Percentiles rank a stretch among this genome's conserved stretches.
Conservation (phyloP, 2,329 filamentous ascomycete species). For the Curvularia sp. region DNA sequence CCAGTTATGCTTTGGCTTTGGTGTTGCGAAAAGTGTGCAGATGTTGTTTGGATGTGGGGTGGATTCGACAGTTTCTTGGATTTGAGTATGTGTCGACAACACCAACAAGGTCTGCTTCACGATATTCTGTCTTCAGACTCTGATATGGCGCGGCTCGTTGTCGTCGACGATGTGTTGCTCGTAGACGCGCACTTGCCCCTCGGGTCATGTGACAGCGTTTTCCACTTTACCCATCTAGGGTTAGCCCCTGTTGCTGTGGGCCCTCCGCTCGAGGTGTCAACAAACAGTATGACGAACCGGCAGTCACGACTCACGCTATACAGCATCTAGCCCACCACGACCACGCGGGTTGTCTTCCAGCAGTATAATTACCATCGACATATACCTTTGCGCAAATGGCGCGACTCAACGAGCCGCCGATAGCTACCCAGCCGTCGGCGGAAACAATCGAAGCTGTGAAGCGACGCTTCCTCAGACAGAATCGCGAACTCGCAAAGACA, state of each 20-base stretch:
- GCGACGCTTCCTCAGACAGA: constrained; percentile 80
- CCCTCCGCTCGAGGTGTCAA: constrained; percentile 33
- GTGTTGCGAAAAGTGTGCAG: neutral
- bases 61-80: neutral
- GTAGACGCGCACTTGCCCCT: constrained; percentile 32
- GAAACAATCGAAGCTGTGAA: constrained; percentile 74
- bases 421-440: constrained; percentile 55
- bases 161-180: neutral
- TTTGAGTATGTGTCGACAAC: neutral
- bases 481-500: constrained; percentile 77
- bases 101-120: neutral
- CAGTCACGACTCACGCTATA: constrained; percentile 9
- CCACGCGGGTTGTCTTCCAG: constrained; percentile 10
- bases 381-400: constrained; percentile 68
- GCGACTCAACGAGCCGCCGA: constrained; percentile 76
- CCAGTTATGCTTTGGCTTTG: neutral
- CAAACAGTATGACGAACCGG: constrained; percentile 26
- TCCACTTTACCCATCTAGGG: constrained; percentile 6
- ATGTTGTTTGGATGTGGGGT: neutral
- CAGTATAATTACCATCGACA: constrained; percentile 43
- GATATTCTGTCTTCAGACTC: neutral
- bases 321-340: constrained; percentile 14
- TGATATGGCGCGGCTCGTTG: neutral
- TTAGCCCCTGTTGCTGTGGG: constrained; percentile 33
- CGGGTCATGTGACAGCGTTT: constrained; percentile 31